A percentile compares a stretch with the other conserved stretches of the same genome.
Conservation (phyloP, 2,329 filamentous ascomycete genomes). For the Neoarthrinium moseri region DNA sequence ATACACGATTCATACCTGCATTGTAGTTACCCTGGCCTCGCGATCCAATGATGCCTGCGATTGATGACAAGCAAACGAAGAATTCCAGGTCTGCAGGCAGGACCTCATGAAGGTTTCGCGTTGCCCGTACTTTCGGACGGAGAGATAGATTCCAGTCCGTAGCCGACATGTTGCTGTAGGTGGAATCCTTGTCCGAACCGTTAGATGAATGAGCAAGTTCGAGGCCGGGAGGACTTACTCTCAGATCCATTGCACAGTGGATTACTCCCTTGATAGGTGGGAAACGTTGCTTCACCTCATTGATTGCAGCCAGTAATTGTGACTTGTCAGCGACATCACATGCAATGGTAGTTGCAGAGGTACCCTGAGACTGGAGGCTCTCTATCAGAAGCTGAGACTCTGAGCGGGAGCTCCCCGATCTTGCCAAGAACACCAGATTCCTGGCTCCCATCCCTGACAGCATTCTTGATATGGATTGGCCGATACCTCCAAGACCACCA, state of each 20-base stretch:
- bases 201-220: neutral
- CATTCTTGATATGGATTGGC: conserved; percentile 46
- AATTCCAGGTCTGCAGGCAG: conserved; percentile 41
- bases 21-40: conserved; percentile 52
- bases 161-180: conserved; percentile 52
- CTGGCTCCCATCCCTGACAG: conserved; percentile 49
- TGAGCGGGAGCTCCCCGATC: conserved; percentile 38
- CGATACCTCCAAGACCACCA: conserved; percentile 52
- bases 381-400: conserved; percentile 38
- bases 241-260: conserved; percentile 48
- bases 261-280: conserved; percentile 42
- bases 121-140: conserved; percentile 49
- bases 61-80: conserved; percentile 51
- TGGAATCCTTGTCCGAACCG: conserved; percentile 33
- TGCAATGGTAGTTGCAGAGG: conserved; percentile 39
- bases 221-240: conserved; percentile 30
- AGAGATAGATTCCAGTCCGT: conserved; percentile 45
- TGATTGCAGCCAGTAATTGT: conserved; percentile 34
- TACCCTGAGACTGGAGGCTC: conserved; percentile 34
- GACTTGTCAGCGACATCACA: conserved; percentile 47
- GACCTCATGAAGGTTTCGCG: conserved; percentile 53
- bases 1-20: no score
- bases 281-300: conserved; percentile 28
- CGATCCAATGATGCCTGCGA: conserved; percentile 49
- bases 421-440: conserved; percentile 47